Evolutionary conservation across 164 flowering plant species (phyloP).

Genomic region (Hamamelis virginiana): DNA sequence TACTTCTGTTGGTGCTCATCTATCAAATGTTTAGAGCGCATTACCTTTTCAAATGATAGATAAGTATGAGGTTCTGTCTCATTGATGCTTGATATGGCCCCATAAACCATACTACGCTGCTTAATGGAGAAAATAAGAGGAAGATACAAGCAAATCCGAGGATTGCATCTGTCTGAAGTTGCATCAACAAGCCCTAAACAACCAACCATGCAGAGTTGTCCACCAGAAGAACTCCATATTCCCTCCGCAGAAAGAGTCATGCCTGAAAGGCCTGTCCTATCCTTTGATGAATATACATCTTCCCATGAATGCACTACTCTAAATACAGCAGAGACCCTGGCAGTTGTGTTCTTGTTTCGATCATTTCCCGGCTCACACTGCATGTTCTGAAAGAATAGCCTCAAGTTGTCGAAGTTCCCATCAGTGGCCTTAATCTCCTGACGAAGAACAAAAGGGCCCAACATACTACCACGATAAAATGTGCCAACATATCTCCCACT

Average conservation of each 20-base stretch:
- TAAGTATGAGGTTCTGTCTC: background rate
- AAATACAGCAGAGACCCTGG: constrained; percentile 8
- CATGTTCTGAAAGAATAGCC: background rate
- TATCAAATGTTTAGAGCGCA: background rate
- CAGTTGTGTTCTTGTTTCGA: background rate
- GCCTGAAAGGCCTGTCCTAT: constrained; percentile 3
- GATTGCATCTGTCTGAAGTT: background rate
- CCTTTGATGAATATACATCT: background rate
- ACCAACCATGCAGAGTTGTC: constrained; percentile 14
- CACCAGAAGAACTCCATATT: constrained; percentile 5
- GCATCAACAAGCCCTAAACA: background rate
- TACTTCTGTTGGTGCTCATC: background rate
- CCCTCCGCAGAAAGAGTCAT: constrained; percentile 16
- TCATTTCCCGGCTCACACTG: background rate
- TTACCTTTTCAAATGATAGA: background rate
- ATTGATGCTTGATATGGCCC: constrained; percentile 5
- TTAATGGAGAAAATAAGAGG: constrained; percentile 6
- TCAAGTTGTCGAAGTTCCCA: background rate
- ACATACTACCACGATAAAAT: background rate
- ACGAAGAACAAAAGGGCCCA: constrained; percentile 3
- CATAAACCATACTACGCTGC: constrained; percentile 1
- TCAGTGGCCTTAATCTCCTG: background rate
- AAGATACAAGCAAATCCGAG: constrained; percentile 6
- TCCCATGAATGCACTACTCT: background rate
- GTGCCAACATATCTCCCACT: background rate